These are phyloP conservation scores for Geotrichum reessii DNA, from an alignment of 1,139 yeast species.

Conservation along the genomic window DNA sequence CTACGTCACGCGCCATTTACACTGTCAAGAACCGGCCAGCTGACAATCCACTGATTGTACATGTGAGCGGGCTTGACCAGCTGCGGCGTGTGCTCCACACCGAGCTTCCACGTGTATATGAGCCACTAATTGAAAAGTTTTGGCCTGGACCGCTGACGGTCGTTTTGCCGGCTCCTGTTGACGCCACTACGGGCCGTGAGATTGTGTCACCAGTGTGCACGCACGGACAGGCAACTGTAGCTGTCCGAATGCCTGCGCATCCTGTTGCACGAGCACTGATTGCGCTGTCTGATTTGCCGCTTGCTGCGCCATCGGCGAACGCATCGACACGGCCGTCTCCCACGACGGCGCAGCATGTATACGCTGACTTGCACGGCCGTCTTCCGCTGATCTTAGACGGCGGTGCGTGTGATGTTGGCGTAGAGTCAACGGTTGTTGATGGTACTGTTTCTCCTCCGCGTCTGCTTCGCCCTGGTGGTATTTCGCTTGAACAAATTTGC, in stretches of 20 bases:
- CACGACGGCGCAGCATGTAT: conserved; percentile 80
- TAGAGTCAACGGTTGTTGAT: conserved; percentile 90
- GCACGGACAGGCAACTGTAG: conserved; percentile 82
- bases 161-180: conserved; percentile 54
- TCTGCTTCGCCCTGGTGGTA: conserved; percentile 89
- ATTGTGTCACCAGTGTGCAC: conserved; percentile 72
- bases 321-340: conserved; percentile 95
- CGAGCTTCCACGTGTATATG: conserved; percentile 61
- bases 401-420: conserved; percentile 84
- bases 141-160: conserved; percentile 98
- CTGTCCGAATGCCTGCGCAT: conserved; percentile 81
- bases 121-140: conserved; percentile 54
- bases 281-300: conserved; percentile 76
- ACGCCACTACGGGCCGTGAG: conserved; percentile 31
- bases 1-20: conserved; percentile 70
- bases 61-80: conserved; percentile 73
- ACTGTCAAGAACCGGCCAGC: conserved; percentile 88
- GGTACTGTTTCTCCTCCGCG: conserved; percentile 82
- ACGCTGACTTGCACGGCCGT: conserved; percentile 65
- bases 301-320: conserved; percentile 97
- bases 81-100: conserved; percentile 52
- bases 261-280: conserved; percentile 89
- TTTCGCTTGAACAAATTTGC: conserved; percentile 68
- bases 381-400: conserved; percentile 90
- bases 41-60: conserved; percentile 90